phyloP scores from a whole-genome alignment of 352 stramenopile species.

The Globisporangium nunn region DNA sequence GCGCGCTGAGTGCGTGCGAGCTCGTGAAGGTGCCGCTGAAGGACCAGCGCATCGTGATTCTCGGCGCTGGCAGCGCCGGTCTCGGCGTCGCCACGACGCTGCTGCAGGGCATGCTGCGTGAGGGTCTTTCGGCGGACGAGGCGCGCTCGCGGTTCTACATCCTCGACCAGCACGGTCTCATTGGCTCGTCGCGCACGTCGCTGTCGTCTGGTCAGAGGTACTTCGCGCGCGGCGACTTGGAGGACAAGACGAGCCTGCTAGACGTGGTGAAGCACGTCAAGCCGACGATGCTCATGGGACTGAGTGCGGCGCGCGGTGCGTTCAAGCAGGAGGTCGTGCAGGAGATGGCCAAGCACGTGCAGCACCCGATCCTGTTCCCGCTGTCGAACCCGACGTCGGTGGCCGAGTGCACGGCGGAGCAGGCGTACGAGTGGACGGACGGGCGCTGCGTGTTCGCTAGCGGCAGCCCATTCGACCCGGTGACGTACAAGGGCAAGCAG shows the following conservation, averaged over 20 bases:
- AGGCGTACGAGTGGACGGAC: constrained; percentile 96
- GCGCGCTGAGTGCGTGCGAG: constrained; percentile 67
- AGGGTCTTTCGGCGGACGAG: constrained; percentile 62
- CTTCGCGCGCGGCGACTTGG: constrained; percentile 60
- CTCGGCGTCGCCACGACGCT: constrained; percentile 91
- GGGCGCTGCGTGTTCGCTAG: constrained; percentile 94
- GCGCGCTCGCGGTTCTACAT: constrained; percentile 75
- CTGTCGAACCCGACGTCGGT: constrained; percentile 95
- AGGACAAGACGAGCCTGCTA: constrained; percentile 69
- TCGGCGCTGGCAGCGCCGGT: constrained; percentile 91
- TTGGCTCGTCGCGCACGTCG: constrained; percentile 35
- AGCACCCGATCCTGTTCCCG: constrained; percentile 94
- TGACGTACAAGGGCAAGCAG: constrained; percentile 80
- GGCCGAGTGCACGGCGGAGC: constrained; percentile 93
- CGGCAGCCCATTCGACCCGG: constrained; percentile 92
- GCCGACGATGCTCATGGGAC: constrained; percentile 93
- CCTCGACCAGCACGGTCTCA: constrained; percentile 67
- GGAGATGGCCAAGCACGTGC: constrained; percentile 85
- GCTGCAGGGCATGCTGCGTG: constrained; percentile 87
- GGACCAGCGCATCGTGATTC: constrained; percentile 94
- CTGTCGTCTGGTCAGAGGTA: constrained; percentile 78
- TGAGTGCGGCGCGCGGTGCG: constrained; percentile 79
- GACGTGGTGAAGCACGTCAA: constrained; percentile 83
- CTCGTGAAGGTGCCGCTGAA: constrained; percentile 78
- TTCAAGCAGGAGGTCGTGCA: constrained; percentile 84